These are phyloP conservation scores for Melianthus villosus DNA, from an alignment of 441 rosid genomes.

Conservation along the genomic window DNA sequence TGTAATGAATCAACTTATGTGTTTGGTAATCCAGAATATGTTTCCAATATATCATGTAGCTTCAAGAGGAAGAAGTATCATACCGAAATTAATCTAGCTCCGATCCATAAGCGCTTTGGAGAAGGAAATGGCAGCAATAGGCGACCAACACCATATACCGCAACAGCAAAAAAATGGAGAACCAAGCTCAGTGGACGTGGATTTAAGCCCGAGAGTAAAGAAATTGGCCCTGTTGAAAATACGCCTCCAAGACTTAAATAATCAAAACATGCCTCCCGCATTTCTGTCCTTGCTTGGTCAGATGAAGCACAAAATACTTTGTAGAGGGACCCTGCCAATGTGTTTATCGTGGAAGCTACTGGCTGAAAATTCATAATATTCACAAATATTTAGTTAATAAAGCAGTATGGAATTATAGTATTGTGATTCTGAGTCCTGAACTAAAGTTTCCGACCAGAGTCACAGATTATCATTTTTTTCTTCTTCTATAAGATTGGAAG, in stretches of 20 bases:
- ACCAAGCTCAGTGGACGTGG: conserved; percentile 62
- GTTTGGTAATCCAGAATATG: no score
- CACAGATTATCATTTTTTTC: no score
- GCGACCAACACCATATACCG: conserved; percentile 62
- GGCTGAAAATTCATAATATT: conserved; percentile 38
- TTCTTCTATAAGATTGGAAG: no score
- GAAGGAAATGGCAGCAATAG: conserved; percentile 73
- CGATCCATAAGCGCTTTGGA: conserved; percentile 58
- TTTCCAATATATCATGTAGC: no score
- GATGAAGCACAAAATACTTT: conserved; percentile 65
- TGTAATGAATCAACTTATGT: conserved; percentile 7
- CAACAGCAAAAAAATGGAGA: conserved; percentile 71
- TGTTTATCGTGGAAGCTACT: conserved; percentile 68
- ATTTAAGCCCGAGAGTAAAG: conserved; percentile 67
- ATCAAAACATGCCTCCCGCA: conserved; percentile 72
- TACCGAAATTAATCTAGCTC: conserved; percentile 55
- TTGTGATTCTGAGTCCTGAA: not conserved
- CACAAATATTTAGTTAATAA: not conserved
- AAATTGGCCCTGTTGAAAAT: conserved; percentile 51
- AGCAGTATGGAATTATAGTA: no score
- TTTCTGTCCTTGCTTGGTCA: conserved; percentile 58
- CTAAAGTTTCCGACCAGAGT: no score
- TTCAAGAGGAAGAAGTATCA: not conserved
- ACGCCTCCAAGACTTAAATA: conserved; percentile 63
- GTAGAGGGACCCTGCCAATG: conserved; percentile 65